Evolutionary conservation across 1,284 basidiomycete genomes (phyloP).

Genomic region (Ustilago vetiveriae): DNA sequence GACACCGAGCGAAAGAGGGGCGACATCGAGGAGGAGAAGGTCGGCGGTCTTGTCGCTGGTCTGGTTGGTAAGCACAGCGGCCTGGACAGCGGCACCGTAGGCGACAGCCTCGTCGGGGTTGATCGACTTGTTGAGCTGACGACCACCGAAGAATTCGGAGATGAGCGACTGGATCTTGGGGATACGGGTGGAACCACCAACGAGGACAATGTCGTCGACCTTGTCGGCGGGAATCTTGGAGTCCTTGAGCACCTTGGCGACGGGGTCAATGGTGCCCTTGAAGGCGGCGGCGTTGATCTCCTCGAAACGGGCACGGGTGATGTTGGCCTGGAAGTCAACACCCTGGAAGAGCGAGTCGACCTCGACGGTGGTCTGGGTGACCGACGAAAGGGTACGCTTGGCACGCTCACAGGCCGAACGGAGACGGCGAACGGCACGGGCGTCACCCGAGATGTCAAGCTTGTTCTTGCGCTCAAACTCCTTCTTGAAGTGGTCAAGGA

Average conservation of each 20-base stretch:
- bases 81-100: constrained; percentile 67
- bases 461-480: constrained; percentile 78
- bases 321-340: constrained; percentile 68
- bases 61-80: constrained; percentile 67
- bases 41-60: constrained; percentile 68
- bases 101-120: constrained; percentile 71
- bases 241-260: constrained; percentile 99
- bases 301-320: constrained; percentile 90
- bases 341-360: constrained; percentile 98
- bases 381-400: constrained; percentile 96
- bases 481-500: constrained; percentile 83
- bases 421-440: constrained; percentile 93
- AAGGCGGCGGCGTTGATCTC: constrained; percentile 95
- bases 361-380: constrained; percentile 97
- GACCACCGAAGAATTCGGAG: constrained; percentile 96
- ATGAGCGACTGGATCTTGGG: constrained; percentile 98
- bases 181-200: constrained; percentile 99
- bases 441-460: constrained; percentile 92
- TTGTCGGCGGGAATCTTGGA: constrained; percentile 96
- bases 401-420: constrained; percentile 98
- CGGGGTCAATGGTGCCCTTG: constrained; percentile 97
- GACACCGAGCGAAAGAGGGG: constrained; percentile 67
- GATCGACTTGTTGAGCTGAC: constrained; percentile 94
- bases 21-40: constrained; percentile 66
- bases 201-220: constrained; percentile 98